Evolutionary conservation across 2,329 filamentous ascomycete species (phyloP), one percentile per base, ranked within the genome.

Genomic region (Lecanoromycetidae sp.): DNA sequence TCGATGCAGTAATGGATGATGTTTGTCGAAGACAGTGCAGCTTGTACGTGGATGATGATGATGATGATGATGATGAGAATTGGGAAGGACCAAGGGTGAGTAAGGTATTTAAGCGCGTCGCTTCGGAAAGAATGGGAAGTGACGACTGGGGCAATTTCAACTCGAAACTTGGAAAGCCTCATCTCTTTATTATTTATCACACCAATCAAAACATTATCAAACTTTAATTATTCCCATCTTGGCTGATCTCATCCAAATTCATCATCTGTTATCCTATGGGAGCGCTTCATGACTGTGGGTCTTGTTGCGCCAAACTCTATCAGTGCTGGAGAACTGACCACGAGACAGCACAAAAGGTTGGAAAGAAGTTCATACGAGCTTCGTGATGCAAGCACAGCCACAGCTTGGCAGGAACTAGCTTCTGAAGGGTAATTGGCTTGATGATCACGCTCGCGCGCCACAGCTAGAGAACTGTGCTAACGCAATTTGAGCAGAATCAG

Each of bases 171-270:
- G 38, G 40, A 32, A 40, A 39, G 29, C 38, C 27, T 40, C 49
- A 51, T 37, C 27, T 29, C 40, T 48, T 48, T 48, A 47, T 44
- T 29, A n/a, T n/a, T n/a, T 36, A 47, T 36, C 15, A 42, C 20
- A 36, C 33, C 7, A 36, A 17, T n/a, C 32, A 13, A n/a, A n/a
- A n/a, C n/a, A n/a, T n/a, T n/a, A n/a, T n/a, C n/a, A n/a, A n/a
- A 25, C 2, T 8, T 9, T 17, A n/a, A 30, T 29, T 4, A 15
- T 26, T 33, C 19, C 33, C 9, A 27, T 17, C 42, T 20, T 36
- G 20, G 19, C n/a, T 37, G 34, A 38, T 23, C 23, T 38, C 34
- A 32, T 2, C 1, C 20, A 38, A 7, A 5, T 15, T 17, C 6
- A 13, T 34, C 19, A 9, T 3, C 20, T 43, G 9, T 3, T 23